Evolutionary conservation across 2,329 filamentous ascomycete genomes (phyloP), one percentile per base, ranked within the genome.

Genomic region (Cytospora schulzeri): DNA sequence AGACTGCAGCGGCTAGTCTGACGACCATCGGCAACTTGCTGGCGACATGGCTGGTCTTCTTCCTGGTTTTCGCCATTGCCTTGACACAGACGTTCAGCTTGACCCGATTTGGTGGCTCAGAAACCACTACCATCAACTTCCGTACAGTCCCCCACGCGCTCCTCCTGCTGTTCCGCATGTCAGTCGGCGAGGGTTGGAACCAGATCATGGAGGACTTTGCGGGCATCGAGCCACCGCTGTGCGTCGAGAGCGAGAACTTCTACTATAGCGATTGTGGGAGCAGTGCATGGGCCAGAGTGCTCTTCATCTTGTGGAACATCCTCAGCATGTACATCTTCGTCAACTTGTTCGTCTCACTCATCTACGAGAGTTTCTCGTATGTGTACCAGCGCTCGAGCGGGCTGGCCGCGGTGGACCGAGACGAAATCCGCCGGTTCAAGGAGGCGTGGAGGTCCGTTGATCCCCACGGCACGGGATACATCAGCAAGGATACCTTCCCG

Each of bases 261-360:
- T 94, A 93, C 72, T 80, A 91, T 51, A 95, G 92, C 71, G 96
- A 99, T 77, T 99, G 95, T 73, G 95, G 95, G 65, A 97, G 94
- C 78, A 85, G 88, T 58, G 85, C 88, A 48, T 99, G 95, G 93
- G 93, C 95, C 9, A 85, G 93, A 59, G 87, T 88, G 38, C 82
- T 99, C 12, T 99, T 99, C 80, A 93, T 98, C 64, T 87, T 90
- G 5, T 99, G 95, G 95, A 99, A 99, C 80, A 94, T 99, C 72
- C 85, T 99, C 77, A 98, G 94, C 90, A 99, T 99, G 95, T 99
- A 99, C 79, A 96, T 99, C 72, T 99, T 99, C 73, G 94, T 98
- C 73, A 97, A 94, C 73, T 80, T 99, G 74, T 99, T 99, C 76
- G 94, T 99, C 65, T 99, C 95, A 57, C 88, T 99, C 75, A 99